These are phyloP conservation scores for Cymbopogon citratus DNA, from an alignment of 176 grass and related monocot genomes.

Conservation along the genomic window DNA sequence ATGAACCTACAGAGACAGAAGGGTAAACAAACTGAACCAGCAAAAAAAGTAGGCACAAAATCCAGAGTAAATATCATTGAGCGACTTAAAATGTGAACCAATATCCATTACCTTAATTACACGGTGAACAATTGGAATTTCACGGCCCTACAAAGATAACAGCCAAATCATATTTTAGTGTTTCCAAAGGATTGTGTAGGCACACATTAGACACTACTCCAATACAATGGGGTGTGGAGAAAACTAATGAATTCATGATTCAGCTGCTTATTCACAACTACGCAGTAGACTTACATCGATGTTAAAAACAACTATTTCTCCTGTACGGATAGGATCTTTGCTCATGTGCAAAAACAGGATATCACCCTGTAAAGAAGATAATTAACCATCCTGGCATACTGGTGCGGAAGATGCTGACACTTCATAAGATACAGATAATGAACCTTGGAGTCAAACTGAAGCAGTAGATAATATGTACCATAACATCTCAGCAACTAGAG, in stretches of 20 bases:
- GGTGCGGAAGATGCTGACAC: background rate
- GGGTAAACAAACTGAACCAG: background rate
- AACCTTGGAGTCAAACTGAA: background rate
- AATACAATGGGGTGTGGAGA: background rate
- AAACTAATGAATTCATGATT: background rate
- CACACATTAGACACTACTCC: background rate
- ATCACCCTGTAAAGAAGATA: conserved; percentile 54
- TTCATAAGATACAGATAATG: background rate
- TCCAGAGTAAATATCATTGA: background rate
- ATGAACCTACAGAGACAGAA: conserved; percentile 53
- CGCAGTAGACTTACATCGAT: conserved; percentile 48
- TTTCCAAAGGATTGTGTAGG: conserved; percentile 1
- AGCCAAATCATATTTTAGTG: conserved; percentile 15
- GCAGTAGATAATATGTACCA: background rate
- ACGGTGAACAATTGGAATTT: conserved; percentile 86
- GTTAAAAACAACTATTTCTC: conserved; percentile 84
- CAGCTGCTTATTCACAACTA: background rate
- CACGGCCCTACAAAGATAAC: conserved; percentile 45
- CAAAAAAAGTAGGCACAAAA: background rate
- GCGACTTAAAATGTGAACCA: background rate
- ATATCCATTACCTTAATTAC: conserved; percentile 65
- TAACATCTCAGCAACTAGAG: background rate
- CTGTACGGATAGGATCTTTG: conserved; percentile 62
- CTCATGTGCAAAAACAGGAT: conserved; percentile 70
- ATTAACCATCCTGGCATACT: background rate